Conservation (phyloP, 1,284 basidiomycete genomes). For the Agroathelia rolfsii region DNA sequence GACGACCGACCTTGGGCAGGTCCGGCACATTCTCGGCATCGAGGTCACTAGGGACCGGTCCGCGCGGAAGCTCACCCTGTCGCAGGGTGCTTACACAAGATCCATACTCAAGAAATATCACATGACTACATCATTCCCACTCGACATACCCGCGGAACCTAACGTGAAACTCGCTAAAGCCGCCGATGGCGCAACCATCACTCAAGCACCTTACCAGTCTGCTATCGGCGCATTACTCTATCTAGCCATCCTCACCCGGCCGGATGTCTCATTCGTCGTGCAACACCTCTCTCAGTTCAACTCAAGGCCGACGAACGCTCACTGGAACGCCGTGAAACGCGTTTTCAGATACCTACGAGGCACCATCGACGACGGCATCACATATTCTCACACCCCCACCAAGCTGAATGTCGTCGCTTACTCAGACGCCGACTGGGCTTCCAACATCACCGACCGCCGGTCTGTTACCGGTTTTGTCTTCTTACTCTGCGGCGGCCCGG, state of each 20-base stretch:
- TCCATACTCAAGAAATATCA: no score
- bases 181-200: no score
- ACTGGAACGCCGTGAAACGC: conserved; percentile 22
- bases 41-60: no score
- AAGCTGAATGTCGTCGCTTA: conserved; percentile 6
- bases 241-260: conserved; percentile 18
- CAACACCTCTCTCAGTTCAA: conserved; percentile 18
- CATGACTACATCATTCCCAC: no score
- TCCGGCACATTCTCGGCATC: no score
- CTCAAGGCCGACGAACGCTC: conserved; percentile 17
- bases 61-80: no score
- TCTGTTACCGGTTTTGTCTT: conserved; percentile 10
- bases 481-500: conserved; percentile 9
- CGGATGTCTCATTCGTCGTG: conserved; percentile 22
- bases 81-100: no score
- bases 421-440: conserved; percentile 9
- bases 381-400: conserved; percentile 17
- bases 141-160: conserved; percentile 14
- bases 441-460: conserved; percentile 15
- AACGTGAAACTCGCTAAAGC: no score
- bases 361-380: conserved; percentile 18
- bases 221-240: conserved; percentile 22
- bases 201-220: conserved; percentile 18
- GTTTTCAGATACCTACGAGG: conserved; percentile 22
- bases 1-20: no score